Base-by-base conservation (phyloP, 2,329 filamentous ascomycete genomes). In the Arachnomyces sp. region DNA sequence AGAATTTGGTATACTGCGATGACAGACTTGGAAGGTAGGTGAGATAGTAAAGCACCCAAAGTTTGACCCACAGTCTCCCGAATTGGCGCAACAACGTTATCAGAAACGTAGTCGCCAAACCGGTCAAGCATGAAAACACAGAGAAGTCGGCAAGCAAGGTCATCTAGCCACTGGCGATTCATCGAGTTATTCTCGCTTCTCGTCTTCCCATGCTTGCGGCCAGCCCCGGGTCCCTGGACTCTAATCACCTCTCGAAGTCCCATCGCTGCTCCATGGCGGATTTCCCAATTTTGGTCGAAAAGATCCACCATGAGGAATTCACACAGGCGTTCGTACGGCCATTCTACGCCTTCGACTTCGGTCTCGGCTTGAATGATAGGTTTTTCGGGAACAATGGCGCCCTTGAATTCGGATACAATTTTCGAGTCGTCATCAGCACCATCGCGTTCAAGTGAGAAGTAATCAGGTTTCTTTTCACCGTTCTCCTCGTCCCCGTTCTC, bases 71-170 rank as follows among this genome's bases (percentile, higher is more conserved):
- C 85, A 0, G 89, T 94, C 66, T 98, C 92, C 49, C 92, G 76
- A 48, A 98, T 95, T 0, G 92, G 92, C 0, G 92, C 92, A 31
- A 98, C 88, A 1, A 93, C 94, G 39, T 87, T 98, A 61, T 98
- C 92, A 4, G 89, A 94, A 43, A 93, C 92, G 66, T 95, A 98
- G 58, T 98, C 92, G 42, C 89, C 93, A 57, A 98, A 98, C 39
- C 89, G 81, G 65, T 98, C 92, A 12, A 98, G 79, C 81, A 98
- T 95, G 54, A 98, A 82, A 38, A 98, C 89, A 58, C 86, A 94
- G 61, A 89, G 90, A 36, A 98, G 75, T 17, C 92, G 84, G 55
- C 89, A 95, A n/a, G 89, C 87, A 38, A 98, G 73, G 56, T 98
- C 90, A 56, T 96, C 85, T 14, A 98, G 76, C 88, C 88, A 98